These are phyloP conservation scores for Xylariaceae sp. DNA, from an alignment of 2,329 filamentous ascomycete genomes.

Conservation along the genomic window DNA sequence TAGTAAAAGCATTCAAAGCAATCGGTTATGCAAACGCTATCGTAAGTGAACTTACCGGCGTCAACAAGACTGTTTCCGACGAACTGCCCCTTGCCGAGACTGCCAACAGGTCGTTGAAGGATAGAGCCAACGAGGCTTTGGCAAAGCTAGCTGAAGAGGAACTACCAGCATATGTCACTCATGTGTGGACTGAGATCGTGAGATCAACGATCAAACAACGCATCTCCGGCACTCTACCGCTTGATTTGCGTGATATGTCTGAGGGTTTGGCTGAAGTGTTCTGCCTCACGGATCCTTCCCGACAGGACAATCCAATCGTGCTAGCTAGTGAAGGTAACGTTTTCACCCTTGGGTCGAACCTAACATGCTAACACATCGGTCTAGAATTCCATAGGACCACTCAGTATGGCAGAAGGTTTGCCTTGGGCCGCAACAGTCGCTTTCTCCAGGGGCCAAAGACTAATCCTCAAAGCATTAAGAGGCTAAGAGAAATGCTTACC, in stretches of 20 bases:
- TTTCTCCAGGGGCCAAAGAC: conserved; percentile 73
- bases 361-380: conserved; percentile 6
- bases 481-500: conserved; percentile 56
- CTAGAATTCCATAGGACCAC: conserved; percentile 68
- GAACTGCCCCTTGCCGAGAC: conserved; percentile 46
- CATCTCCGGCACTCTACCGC: conserved; percentile 61
- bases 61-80: conserved; percentile 53
- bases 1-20: conserved; percentile 64
- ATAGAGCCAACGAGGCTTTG: conserved; percentile 61
- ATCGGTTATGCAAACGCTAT: conserved; percentile 68
- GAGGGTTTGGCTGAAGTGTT: conserved; percentile 74
- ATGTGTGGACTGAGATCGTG: conserved; percentile 64
- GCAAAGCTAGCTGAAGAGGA: conserved; percentile 60
- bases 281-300: conserved; percentile 68
- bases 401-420: conserved; percentile 68
- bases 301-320: conserved; percentile 69
- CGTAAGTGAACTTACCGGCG: conserved; percentile 52
- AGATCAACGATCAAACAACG: conserved; percentile 62
- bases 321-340: conserved; percentile 65
- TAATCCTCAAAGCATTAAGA: conserved; percentile 54
- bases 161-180: conserved; percentile 65
- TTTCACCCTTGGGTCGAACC: neutral
- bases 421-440: conserved; percentile 70
- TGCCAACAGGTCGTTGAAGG: conserved; percentile 53
- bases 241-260: conserved; percentile 60